Percentiles rank a stretch among this genome's conserved stretches.
These are phyloP conservation scores for Inga laurina DNA, from an alignment of 306 rosid genomes.

Conservation along the genomic window DNA sequence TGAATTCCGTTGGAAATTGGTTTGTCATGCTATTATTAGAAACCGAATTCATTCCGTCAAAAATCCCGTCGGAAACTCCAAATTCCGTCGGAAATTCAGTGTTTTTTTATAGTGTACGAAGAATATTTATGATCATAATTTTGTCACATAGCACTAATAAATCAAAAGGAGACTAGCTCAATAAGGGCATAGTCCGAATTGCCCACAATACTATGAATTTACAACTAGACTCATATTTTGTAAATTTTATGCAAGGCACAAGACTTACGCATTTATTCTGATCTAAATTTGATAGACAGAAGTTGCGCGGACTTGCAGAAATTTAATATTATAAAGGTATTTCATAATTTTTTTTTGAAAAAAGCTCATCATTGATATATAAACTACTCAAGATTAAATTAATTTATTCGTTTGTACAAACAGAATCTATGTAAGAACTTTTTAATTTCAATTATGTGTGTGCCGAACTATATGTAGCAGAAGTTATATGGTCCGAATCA, in stretches of 20 bases:
- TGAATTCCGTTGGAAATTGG: too few relatives aligned
- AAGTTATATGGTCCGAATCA: conserved; percentile 23
- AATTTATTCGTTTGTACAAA: neutral
- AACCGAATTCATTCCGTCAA: too few relatives aligned
- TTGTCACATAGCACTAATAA: too few relatives aligned
- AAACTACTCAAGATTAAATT: neutral
- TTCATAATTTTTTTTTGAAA: neutral
- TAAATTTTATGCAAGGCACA: neutral
- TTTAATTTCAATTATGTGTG: neutral
- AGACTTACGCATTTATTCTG: neutral
- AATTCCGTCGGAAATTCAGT: too few relatives aligned
- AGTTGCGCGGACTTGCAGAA: neutral
- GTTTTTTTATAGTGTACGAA: too few relatives aligned
- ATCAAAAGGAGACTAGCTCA: too few relatives aligned
- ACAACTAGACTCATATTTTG: neutral
- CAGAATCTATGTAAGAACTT: neutral
- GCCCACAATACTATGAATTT: neutral
- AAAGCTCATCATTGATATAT: neutral
- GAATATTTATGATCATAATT: too few relatives aligned
- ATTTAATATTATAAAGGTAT: too few relatives aligned
- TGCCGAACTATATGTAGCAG: neutral
- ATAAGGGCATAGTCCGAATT: too few relatives aligned
- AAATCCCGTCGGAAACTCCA: too few relatives aligned
- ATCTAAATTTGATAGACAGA: neutral
- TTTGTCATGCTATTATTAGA: too few relatives aligned